Conservation (phyloP, 2,329 filamentous ascomycete species). For the Pyricularia pennisetigena region DNA sequence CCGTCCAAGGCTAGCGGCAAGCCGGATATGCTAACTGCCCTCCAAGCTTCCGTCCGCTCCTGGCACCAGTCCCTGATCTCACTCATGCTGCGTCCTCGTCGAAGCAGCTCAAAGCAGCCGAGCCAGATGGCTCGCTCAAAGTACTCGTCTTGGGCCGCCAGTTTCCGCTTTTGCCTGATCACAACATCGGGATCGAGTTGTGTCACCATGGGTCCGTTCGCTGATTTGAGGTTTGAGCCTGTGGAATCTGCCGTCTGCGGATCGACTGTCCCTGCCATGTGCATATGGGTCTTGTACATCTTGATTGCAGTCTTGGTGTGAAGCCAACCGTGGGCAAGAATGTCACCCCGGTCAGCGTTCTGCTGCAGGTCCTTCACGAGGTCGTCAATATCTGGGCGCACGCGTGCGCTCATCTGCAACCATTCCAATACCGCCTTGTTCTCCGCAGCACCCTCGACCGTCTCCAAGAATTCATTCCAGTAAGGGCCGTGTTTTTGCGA, state of each 20-base stretch:
- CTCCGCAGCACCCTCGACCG: slow-evolving; percentile 66
- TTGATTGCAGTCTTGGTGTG: slow-evolving; percentile 89
- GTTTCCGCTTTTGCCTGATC: slow-evolving; percentile 62
- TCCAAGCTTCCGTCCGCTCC: slow-evolving; percentile 80
- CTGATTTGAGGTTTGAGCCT: slow-evolving; percentile 44
- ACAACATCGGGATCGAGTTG: slow-evolving; percentile 87
- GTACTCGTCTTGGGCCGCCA: slow-evolving; percentile 76
- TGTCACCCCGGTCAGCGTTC: slow-evolving; percentile 67
- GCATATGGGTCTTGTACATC: slow-evolving; percentile 70
- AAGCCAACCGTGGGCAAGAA: slow-evolving; percentile 83
- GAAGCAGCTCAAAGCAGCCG: slow-evolving; percentile 86
- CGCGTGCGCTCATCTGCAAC: slow-evolving; percentile 69
- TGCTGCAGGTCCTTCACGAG: slow-evolving; percentile 68
- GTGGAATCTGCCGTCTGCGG: slow-evolving; percentile 48
- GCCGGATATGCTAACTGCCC: slow-evolving; percentile 72
- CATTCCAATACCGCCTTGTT: slow-evolving; percentile 74
- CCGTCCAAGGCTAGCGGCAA: slow-evolving; percentile 45
- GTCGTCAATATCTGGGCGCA: slow-evolving; percentile 62
- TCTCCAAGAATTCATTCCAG: slow-evolving; percentile 65
- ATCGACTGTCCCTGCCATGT: slow-evolving; percentile 55
- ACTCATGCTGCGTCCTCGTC: slow-evolving; percentile 65
- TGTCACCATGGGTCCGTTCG: slow-evolving; percentile 62
- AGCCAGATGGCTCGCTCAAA: slow-evolving; percentile 89
- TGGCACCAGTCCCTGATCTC: slow-evolving; percentile 79
- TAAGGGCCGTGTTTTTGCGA: slow-evolving; percentile 22